These are phyloP conservation scores for Aspergillus wentii DNA, from an alignment of 495 filamentous ascomycete species.

Conservation along the genomic window DNA sequence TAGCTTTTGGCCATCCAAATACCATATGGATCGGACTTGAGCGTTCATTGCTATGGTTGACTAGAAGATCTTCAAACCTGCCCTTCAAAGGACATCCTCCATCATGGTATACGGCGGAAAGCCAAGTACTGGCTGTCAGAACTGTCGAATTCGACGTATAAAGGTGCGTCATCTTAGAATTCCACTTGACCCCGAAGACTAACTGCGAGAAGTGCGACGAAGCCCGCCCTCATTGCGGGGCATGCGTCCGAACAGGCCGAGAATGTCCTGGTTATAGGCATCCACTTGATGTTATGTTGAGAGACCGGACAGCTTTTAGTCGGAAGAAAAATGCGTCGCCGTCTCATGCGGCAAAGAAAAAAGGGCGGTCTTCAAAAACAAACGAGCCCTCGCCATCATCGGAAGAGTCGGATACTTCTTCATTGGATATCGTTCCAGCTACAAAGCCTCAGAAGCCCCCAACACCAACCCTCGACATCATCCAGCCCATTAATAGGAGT, in stretches of 20 bases:
- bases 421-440: background rate
- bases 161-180: conserved; percentile 32
- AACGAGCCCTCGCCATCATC: background rate
- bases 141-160: conserved; percentile 60
- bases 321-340: conserved; percentile 33
- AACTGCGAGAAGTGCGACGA: conserved; percentile 43
- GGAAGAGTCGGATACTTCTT: background rate
- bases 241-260: conserved; percentile 41
- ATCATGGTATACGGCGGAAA: conserved; percentile 78
- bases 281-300: conserved; percentile 63
- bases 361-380: background rate
- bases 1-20: no score
- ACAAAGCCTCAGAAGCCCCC: background rate
- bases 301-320: conserved; percentile 60
- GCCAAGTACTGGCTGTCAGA: conserved; percentile 64
- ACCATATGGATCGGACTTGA: no score
- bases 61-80: no score
- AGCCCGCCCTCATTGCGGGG: conserved; percentile 41
- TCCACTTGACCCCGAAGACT: background rate
- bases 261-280: conserved; percentile 60
- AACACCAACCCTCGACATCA: background rate
- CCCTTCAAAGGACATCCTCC: no score
- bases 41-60: no score
- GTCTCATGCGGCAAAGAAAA: background rate
- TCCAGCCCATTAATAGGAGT: conserved; percentile 8